Evolutionary conservation across 2,329 filamentous ascomycete species (phyloP).

Genomic region (Fusarium abutilonis): DNA sequence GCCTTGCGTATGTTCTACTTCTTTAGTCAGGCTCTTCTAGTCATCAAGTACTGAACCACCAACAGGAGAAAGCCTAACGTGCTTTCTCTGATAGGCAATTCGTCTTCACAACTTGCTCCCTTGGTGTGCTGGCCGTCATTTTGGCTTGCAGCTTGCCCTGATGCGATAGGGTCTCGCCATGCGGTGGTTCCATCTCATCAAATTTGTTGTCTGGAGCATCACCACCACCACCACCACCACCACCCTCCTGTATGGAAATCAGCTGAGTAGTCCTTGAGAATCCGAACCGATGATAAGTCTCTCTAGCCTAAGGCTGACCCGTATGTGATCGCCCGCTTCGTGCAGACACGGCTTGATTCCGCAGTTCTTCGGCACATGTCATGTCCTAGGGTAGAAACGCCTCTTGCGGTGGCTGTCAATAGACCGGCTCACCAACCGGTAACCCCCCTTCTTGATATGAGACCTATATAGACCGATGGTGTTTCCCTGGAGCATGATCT

Average conservation of each 20-base stretch:
- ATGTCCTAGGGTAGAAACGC: constrained; percentile 4
- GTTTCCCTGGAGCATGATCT: constrained; percentile 8
- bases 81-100: constrained; percentile 11
- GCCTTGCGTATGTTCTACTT: no score
- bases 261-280: constrained; percentile 11
- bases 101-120: constrained; percentile 3
- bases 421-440: neutral
- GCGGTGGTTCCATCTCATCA: constrained; percentile 23
- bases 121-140: constrained; percentile 29
- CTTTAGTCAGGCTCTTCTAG: no score
- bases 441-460: neutral
- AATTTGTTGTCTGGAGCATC: neutral
- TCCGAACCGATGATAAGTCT: constrained; percentile 6
- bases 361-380: constrained; percentile 30
- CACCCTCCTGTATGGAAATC: constrained; percentile 9
- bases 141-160: constrained; percentile 31
- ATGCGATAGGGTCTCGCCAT: constrained; percentile 26
- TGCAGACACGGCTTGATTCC: constrained; percentile 19
- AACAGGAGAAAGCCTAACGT: neutral
- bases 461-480: constrained; percentile 32
- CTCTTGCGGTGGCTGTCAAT: constrained; percentile 19
- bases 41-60: no score
- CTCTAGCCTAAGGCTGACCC: constrained; percentile 3
- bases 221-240: constrained; percentile 15
- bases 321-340: constrained; percentile 15